Evolutionary conservation across 2,329 filamentous ascomycete genomes (phyloP), one percentile per base, ranked within the genome.

Genomic region (Monilinia polystroma): DNA sequence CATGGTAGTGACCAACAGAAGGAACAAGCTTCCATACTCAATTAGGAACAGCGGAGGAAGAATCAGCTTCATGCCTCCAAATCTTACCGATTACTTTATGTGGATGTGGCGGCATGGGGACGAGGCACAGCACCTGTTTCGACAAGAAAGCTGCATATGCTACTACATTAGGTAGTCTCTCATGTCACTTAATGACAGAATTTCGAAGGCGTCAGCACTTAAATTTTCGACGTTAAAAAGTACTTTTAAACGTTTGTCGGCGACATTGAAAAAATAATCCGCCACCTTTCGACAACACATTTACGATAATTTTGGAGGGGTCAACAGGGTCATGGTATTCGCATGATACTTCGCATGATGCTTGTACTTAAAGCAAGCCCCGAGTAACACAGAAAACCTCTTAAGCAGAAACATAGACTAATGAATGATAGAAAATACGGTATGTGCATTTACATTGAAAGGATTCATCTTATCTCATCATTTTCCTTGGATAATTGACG

Each of bases 21-120:
- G 64, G 49, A 45, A 62, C 41, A 45, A 62, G 49, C 54, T 66
- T 54, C 52, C 64, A 49, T 35, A 41, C 56, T 32, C 56, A 41
- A 62, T 66, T 47, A 35, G 58, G 56, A 60, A 66, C 58, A 49
- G 56, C 47, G 56, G 64, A 54, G 45, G 56, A 47, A 62, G 64
- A 35, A 62, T 66, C 56, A 62, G 64, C 56, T 66, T 66, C 47
- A 54, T 62, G 56, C 64, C 56, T 55, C 49, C 47, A 53, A 45
- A 20, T 66, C 49, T 66, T 66, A 66, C 52, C 59, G 65, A 66
- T 66, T 64, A 63, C 65, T 66, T 47, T 63, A 66, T 41, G 59
- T 66, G 57, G 65, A 66, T 51, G 52, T 11, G 56, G 58, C 65
- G 57, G 65, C 65, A 64, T 63, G 52, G 59, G 58, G 52, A 64